phyloP scores from a whole-genome alignment of 148 eudicot genomes.

The Cornus suecica region DNA sequence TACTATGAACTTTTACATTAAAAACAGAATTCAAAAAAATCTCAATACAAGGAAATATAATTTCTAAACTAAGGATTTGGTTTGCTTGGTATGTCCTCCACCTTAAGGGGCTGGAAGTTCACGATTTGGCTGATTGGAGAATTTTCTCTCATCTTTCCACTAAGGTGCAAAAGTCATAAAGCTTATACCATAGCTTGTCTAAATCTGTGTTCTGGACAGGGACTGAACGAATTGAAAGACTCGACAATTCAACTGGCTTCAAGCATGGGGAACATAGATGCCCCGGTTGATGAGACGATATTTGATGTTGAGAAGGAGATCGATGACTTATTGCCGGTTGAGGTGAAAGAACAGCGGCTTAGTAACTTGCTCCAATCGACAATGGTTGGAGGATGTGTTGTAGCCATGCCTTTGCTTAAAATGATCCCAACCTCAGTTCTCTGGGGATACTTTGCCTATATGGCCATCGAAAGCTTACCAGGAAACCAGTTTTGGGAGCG shows the following conservation, averaged over 20 bases:
- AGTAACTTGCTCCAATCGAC: conserved; percentile 71
- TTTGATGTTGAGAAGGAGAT: conserved; percentile 86
- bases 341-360: conserved; percentile 84
- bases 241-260: conserved; percentile 72
- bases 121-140: no score
- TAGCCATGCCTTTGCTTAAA: conserved; percentile 75
- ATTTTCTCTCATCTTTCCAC: background rate
- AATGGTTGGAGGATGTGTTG: conserved; percentile 87
- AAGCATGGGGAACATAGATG: conserved; percentile 70
- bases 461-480: conserved; percentile 89
- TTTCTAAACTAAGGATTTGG: no score
- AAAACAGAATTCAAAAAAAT: no score
- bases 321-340: conserved; percentile 78
- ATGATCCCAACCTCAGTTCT: conserved; percentile 85
- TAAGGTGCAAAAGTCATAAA: no score
- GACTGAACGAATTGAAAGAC: conserved; percentile 77
- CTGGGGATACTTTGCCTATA: conserved; percentile 90
- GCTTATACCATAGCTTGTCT: background rate
- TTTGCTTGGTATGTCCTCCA: no score
- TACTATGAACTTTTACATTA: background rate
- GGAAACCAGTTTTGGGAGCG: conserved; percentile 94
- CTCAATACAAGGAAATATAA: no score
- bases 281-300: conserved; percentile 76
- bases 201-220: conserved; percentile 31
- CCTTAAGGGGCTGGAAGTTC: no score